A percentile compares a stretch with the other conserved stretches of the same genome.
phyloP scores from a whole-genome alignment of 1,284 basidiomycete genomes.

The Tilletia setariae region DNA sequence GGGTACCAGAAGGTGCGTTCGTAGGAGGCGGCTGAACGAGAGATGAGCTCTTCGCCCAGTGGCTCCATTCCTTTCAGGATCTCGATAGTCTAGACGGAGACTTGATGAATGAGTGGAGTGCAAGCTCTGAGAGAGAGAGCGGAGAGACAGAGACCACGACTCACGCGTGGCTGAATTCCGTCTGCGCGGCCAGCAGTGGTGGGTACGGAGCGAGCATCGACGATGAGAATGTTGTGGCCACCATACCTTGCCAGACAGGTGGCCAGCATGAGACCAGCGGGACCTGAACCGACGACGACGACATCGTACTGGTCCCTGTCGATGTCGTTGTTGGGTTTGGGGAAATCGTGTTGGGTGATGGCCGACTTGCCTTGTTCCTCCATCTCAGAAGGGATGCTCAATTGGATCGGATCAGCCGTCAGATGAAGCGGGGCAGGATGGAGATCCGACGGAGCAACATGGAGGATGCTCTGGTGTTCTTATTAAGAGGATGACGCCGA shows the following conservation, averaged over 20 bases:
- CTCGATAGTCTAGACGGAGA: conserved; percentile 60
- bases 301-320: conserved; percentile 41
- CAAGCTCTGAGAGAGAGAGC: too few relatives aligned
- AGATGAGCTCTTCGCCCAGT: conserved; percentile 47
- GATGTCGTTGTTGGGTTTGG: conserved; percentile 37
- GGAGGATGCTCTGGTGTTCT: too few relatives aligned
- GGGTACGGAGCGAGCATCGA: conserved; percentile 54
- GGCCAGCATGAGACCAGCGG: conserved; percentile 50
- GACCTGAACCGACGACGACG: conserved; percentile 48
- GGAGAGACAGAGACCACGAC: too few relatives aligned
- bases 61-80: conserved; percentile 60
- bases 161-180: conserved; percentile 55
- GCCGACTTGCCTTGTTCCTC: background rate
- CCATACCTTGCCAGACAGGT: conserved; percentile 44
- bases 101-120: background rate
- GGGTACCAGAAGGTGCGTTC: conserved; percentile 55
- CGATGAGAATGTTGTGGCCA: conserved; percentile 44
- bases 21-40: conserved; percentile 50
- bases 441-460: too few relatives aligned
- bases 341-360: conserved; percentile 34
- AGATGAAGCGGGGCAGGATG: too few relatives aligned
- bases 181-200: conserved; percentile 56
- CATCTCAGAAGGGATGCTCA: background rate
- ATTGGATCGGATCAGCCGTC: background rate
- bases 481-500: too few relatives aligned